Evolutionary conservation across 2,329 filamentous ascomycete genomes (phyloP).

Genomic region (Colletotrichum sp.): DNA sequence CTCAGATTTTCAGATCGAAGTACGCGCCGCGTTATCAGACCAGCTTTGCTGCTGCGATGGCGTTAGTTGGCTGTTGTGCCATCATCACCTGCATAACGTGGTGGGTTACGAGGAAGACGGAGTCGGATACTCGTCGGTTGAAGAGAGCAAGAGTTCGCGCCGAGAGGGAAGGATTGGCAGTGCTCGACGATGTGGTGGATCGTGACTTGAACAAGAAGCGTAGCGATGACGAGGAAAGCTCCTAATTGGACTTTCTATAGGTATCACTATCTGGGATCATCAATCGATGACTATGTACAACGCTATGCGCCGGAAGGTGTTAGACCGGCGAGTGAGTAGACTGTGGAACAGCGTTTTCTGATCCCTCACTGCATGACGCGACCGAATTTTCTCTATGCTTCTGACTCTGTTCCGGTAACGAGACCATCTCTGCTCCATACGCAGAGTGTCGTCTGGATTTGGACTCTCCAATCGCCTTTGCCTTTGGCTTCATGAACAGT

Average conservation of each 20-base stretch:
- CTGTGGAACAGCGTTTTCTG: not conserved
- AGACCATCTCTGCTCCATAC: not conserved
- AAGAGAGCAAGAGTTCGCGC: conserved; percentile 46
- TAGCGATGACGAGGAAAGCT: not conserved
- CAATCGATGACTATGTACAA: not conserved
- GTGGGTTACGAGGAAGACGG: conserved; percentile 48
- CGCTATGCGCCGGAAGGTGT: not conserved
- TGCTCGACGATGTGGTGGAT: conserved; percentile 46
- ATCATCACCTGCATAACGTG: conserved; percentile 45
- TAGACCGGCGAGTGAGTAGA: not conserved
- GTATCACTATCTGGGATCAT: not conserved
- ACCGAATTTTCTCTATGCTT: not conserved
- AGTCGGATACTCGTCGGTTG: conserved; percentile 46
- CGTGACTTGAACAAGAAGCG: conserved; percentile 18
- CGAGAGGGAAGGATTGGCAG: conserved; percentile 40
- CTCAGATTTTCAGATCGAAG: conserved; percentile 48
- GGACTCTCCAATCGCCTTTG: not conserved
- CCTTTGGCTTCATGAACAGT: not conserved
- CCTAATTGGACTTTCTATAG: not conserved
- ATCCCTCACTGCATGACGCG: not conserved
- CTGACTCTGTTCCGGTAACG: not conserved
- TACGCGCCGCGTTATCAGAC: conserved; percentile 51
- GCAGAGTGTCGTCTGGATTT: not conserved
- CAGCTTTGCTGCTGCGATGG: conserved; percentile 49
- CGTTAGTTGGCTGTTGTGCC: conserved; percentile 45